Evolutionary conservation across 148 eudicot species (phyloP), one percentile per base, ranked within the genome.

Genomic region (Chenopodium suecicum): DNA sequence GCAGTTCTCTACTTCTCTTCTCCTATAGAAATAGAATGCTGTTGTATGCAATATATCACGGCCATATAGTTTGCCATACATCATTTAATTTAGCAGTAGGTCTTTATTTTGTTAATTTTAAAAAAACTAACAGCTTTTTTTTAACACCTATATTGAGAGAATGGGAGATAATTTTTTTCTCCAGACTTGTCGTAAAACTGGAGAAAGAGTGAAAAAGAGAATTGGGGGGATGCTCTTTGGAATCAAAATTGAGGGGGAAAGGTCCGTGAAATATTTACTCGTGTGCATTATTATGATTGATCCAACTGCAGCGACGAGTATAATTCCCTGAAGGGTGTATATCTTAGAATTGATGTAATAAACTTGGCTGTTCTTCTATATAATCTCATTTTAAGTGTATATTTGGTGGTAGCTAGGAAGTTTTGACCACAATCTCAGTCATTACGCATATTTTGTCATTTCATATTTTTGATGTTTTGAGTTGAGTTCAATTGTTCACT

Each of bases 61-160:
- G 48, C 75, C 75, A 70, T 52, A 56, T 31, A 46, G 22, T 60
- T 68, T 69, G 66, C 23, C 81, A 31, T 22, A 50, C 32, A 4
- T 22, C 65, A 20, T 78, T 66, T 78, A 68, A 34, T 79, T 58
- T 79, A 79, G 82, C 71, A 71, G 20, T 79, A 70, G 82, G 76
- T 54, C 47, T 37, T 48, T 32, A 20, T 29, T 23, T 50, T 50
- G 52, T 48, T 48, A 10, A 48, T 10, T 48, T 9, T 48, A 9
- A 48, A 48, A 48, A 48, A 11, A 48, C 10, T 10, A 9, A 11
- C 14, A 1, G 52, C 52, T 1, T 11, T 1, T 48, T 48, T 48
- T 48, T 47, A 1, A 17, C 7, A 41, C 44, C 44, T 10, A 7
- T 69, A 31, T 14, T 32, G 10, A 46, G 73, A 2, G 73, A 41